Evolutionary conservation across 148 eudicot genomes (phyloP).

Genomic region (Cornus suecica): DNA sequence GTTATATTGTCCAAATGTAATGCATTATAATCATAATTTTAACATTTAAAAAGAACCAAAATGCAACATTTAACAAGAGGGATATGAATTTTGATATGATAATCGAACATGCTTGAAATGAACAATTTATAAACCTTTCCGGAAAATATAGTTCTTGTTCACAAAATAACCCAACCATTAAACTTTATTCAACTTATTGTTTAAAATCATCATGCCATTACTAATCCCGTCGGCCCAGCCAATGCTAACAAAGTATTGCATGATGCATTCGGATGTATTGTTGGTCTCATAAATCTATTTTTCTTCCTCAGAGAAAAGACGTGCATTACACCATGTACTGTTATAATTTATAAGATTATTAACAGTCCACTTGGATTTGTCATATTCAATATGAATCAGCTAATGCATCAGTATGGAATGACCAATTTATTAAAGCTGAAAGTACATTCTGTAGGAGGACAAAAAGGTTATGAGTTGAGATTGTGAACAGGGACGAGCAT

Average conservation of each 20-base stretch:
- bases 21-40: not conserved
- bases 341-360: not conserved
- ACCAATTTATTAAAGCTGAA: not conserved
- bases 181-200: no score
- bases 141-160: not conserved
- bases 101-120: not conserved
- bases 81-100: not conserved
- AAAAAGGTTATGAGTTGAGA: not conserved
- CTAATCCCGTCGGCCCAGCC: no score
- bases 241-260: no score
- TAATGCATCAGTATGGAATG: not conserved
- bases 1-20: not conserved
- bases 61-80: not conserved
- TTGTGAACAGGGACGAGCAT: not conserved
- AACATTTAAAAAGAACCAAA: not conserved
- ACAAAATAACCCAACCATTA: not conserved
- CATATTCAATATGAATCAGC: not conserved
- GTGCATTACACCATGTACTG: not conserved
- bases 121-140: not conserved
- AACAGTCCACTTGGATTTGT: not conserved
- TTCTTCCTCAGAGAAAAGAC: no score
- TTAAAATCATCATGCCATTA: no score
- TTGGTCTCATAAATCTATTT: no score
- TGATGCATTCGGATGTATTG: no score
- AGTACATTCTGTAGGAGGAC: not conserved